A percentile compares a stretch with the other conserved stretches of the same genome.
These are phyloP conservation scores for Epichloe sibirici DNA, from an alignment of 2,329 filamentous ascomycete genomes.

Conservation along the genomic window DNA sequence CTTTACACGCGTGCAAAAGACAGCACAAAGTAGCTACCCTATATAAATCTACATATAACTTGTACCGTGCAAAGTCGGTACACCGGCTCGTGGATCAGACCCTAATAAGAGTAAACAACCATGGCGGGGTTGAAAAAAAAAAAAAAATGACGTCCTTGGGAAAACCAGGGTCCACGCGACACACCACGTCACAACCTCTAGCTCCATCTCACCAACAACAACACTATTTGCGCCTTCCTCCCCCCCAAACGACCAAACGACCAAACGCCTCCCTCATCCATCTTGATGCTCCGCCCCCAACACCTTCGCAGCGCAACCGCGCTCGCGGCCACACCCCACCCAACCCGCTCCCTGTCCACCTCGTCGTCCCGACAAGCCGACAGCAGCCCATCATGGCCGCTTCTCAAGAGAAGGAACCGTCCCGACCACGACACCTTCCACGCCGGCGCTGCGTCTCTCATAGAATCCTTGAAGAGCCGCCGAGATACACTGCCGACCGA, in stretches of 20 bases:
- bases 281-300: conserved; percentile 19
- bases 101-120: too few species aligned
- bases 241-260: too few species aligned
- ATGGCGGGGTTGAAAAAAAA: too few species aligned
- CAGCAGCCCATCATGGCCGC: conserved; percentile 4
- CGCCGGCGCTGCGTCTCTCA: neutral
- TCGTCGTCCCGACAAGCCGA: neutral
- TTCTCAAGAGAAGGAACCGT: conserved; percentile 2
- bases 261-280: neutral
- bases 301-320: conserved; percentile 15
- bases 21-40: too few species aligned
- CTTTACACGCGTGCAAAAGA: too few species aligned
- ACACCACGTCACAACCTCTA: too few species aligned
- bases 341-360: neutral
- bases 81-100: too few species aligned
- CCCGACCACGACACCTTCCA: neutral
- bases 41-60: too few species aligned
- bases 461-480: neutral
- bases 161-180: too few species aligned
- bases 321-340: conserved; percentile 7
- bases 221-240: neutral
- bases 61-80: too few species aligned
- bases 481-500: neutral
- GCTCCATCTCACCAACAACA: neutral
- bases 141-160: too few species aligned